Percentiles rank a stretch among this genome's conserved stretches.
phyloP scores from a whole-genome alignment of 768 basidiomycete genomes.

The Ramaria sp. region DNA sequence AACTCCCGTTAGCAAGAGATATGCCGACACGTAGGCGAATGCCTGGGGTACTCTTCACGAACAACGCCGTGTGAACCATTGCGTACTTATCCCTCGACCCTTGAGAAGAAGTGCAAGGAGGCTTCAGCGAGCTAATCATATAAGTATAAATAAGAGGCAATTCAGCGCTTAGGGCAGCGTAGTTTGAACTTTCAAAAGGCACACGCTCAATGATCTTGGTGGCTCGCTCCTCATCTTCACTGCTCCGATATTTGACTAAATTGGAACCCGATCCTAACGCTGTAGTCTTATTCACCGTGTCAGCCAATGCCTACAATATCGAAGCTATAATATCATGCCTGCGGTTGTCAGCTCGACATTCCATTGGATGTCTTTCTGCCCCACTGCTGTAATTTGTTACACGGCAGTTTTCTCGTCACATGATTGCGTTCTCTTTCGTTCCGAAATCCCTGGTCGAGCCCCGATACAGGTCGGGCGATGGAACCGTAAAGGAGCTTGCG shows the following conservation, averaged over 20 bases:
- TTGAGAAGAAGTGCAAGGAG: too few species aligned
- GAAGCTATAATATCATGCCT: slow-evolving; percentile 25
- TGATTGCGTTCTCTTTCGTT: slow-evolving; percentile 43
- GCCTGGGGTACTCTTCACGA: slow-evolving; percentile 1
- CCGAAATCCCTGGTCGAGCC: slow-evolving; percentile 47
- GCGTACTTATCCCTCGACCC: neutral
- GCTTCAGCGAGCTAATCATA: too few species aligned
- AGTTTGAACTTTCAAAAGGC: too few species aligned
- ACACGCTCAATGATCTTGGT: neutral
- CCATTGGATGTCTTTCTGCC: slow-evolving; percentile 56
- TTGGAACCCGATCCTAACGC: slow-evolving; percentile 25
- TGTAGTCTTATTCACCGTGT: slow-evolving; percentile 41
- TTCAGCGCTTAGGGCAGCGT: too few species aligned
- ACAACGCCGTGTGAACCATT: neutral
- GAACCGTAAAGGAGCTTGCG: slow-evolving; percentile 14
- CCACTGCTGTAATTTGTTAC: slow-evolving; percentile 43
- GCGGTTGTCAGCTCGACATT: slow-evolving; percentile 17
- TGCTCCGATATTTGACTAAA: slow-evolving; percentile 25
- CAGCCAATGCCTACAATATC: slow-evolving; percentile 27
- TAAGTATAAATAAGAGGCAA: too few species aligned
- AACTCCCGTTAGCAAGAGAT: neutral
- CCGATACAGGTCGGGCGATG: slow-evolving; percentile 60
- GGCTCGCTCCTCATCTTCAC: slow-evolving; percentile 24
- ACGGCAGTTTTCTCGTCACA: slow-evolving; percentile 41
- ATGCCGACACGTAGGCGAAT: neutral